phyloP scores from a whole-genome alignment of 768 basidiomycete genomes.

The Psilocybe subaeruginosa region DNA sequence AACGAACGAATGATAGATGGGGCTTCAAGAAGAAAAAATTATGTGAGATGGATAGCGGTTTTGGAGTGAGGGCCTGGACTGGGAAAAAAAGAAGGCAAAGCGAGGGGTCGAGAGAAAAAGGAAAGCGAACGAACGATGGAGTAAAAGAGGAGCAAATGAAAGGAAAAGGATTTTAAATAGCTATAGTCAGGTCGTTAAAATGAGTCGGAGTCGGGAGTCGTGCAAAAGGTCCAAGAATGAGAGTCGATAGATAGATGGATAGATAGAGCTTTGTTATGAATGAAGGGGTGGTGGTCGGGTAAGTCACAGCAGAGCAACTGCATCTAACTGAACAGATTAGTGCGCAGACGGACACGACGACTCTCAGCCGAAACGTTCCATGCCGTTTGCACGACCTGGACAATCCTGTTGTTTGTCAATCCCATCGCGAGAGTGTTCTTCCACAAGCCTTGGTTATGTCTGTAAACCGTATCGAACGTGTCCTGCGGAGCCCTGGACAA shows the following conservation, averaged over 20 bases:
- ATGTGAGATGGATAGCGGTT: background rate
- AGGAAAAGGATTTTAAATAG: background rate
- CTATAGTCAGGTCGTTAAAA: background rate
- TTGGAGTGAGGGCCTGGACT: background rate
- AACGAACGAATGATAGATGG: background rate
- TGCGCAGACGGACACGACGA: conserved; percentile 35
- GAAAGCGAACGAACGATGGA: background rate
- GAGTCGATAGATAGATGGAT: background rate
- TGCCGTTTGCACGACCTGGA: conserved; percentile 55
- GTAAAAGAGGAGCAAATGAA: background rate
- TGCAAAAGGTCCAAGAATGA: background rate
- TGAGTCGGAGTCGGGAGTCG: background rate
- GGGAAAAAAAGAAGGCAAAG: background rate
- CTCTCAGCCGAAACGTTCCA: conserved; percentile 82
- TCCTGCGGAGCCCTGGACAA: conserved; percentile 44
- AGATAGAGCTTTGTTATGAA: background rate
- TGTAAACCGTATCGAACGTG: conserved; percentile 37
- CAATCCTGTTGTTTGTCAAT: conserved; percentile 44
- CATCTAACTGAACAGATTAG: conserved; percentile 1
- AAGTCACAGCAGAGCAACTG: background rate
- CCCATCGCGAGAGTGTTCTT: conserved; percentile 62
- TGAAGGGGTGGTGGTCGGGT: background rate
- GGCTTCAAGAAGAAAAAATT: background rate
- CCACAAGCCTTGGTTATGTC: conserved; percentile 66
- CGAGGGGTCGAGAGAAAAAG: background rate